Conservation (phyloP, 73 alveolate species). For the Paramecium sexaurelia region DNA sequence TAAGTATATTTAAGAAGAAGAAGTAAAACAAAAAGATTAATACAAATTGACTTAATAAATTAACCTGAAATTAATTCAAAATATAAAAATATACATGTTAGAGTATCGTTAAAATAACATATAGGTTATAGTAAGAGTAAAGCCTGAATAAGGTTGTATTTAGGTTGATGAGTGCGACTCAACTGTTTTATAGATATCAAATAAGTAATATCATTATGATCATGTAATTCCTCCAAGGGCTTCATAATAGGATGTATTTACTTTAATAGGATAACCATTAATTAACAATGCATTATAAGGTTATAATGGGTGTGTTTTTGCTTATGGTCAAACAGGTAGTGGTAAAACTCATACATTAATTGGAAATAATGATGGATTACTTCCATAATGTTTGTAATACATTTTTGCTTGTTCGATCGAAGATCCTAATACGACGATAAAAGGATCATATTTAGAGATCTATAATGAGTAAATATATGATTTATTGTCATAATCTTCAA, state of each 20-base stretch:
- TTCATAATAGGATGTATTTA: slow-evolving; percentile 91
- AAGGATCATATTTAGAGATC: slow-evolving; percentile 89
- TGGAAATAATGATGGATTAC: slow-evolving; percentile 76
- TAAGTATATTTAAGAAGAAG: too few relatives aligned
- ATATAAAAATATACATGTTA: neutral
- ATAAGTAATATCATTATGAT: slow-evolving; percentile 84
- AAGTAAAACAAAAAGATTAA: too few relatives aligned
- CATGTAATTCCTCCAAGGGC: slow-evolving; percentile 83
- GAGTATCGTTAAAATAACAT: slow-evolving; percentile 1
- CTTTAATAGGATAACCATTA: slow-evolving; percentile 89
- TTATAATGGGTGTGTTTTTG: slow-evolving; percentile 95
- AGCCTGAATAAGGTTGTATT: neutral
- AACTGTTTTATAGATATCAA: slow-evolving; percentile 23
- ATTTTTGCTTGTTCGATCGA: slow-evolving; percentile 16
- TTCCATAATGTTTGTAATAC: neutral
- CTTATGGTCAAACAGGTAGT: slow-evolving; percentile 98
- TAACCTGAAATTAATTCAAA: neutral
- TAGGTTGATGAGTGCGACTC: slow-evolving; percentile 10
- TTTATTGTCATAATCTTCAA: slow-evolving; percentile 71
- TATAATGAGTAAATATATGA: slow-evolving; percentile 93
- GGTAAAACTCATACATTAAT: slow-evolving; percentile 97
- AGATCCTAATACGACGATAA: slow-evolving; percentile 76
- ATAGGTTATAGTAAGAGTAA: slow-evolving; percentile 9
- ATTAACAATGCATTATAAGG: slow-evolving; percentile 90
- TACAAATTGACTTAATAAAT: too few relatives aligned